Evolutionary conservation across 1,139 yeast genomes (phyloP).

Genomic region (Blastobotrys elegans): DNA sequence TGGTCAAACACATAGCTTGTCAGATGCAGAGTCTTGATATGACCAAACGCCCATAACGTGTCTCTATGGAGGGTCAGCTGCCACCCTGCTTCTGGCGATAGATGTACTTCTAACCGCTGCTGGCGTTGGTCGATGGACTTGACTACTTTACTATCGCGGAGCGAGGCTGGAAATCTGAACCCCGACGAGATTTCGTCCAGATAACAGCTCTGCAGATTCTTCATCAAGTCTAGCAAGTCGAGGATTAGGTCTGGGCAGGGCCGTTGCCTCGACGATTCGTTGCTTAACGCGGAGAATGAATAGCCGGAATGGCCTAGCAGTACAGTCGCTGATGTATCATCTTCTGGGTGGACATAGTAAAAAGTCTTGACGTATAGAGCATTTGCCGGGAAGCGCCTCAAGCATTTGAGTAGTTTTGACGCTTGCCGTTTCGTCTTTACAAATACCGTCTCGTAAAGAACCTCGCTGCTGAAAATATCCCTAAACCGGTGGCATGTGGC

Average conservation of each 20-base stretch:
- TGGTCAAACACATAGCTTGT: conserved; percentile 11
- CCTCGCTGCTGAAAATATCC: conserved; percentile 11
- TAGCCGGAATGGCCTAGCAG: conserved; percentile 13
- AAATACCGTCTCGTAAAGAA: conserved; percentile 18
- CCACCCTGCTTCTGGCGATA: conserved; percentile 19
- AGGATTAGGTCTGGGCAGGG: conserved; percentile 20
- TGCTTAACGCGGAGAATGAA: conserved; percentile 11
- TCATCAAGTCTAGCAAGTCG: conserved; percentile 16
- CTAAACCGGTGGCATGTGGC: conserved; percentile 15
- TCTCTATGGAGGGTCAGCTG: conserved; percentile 8
- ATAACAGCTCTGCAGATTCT: conserved; percentile 16
- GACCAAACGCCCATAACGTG: conserved; percentile 17
- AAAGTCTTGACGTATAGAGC: conserved; percentile 10
- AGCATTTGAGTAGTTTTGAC: conserved; percentile 16
- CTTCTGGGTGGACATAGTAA: conserved; percentile 14
- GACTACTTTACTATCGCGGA: conserved; percentile 8
- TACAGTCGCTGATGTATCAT: conserved; percentile 10
- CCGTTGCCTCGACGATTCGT: conserved; percentile 6
- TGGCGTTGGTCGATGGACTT: conserved; percentile 1
- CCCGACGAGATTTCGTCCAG: conserved; percentile 19
- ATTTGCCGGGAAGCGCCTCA: conserved; percentile 13
- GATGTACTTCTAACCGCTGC: conserved; percentile 4
- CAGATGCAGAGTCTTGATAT: conserved; percentile 13
- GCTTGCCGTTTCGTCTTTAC: conserved; percentile 19
- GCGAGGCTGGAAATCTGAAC: conserved; percentile 14